Conservation (phyloP, 2,329 filamentous ascomycete genomes). For the Verticillium nubilum region DNA sequence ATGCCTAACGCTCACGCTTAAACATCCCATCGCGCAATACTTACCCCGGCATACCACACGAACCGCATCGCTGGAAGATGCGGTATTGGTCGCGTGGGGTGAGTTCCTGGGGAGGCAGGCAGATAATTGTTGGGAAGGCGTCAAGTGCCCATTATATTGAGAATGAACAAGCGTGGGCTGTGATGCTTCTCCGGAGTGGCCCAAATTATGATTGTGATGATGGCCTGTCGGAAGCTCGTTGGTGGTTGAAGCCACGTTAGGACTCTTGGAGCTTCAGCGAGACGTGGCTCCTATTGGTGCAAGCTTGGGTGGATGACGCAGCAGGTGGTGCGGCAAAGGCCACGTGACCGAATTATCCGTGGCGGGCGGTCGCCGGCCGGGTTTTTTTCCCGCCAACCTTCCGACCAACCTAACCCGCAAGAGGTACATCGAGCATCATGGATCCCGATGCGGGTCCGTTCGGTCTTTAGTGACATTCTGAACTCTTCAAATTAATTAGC, state of each 20-base stretch:
- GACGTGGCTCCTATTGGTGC: neutral
- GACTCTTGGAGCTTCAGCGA: neutral
- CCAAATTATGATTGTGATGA: neutral
- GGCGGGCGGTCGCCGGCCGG: neutral
- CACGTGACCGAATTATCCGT: neutral
- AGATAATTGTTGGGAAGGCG: slow-evolving; percentile 12
- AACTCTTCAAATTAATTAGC: too few species aligned
- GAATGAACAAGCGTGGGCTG: neutral
- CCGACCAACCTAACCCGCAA: neutral
- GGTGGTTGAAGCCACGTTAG: slow-evolving; percentile 25
- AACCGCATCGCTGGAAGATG: slow-evolving; percentile 44
- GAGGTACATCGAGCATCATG: neutral
- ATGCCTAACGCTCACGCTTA: neutral
- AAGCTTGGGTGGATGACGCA: neutral
- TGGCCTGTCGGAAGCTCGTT: neutral
- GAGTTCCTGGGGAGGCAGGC: neutral
- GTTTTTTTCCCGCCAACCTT: neutral
- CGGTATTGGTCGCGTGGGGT: slow-evolving; percentile 4
- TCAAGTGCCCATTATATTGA: slow-evolving; percentile 30
- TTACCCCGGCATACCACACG: slow-evolving; percentile 56
- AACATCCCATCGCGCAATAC: slow-evolving; percentile 17
- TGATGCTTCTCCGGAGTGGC: neutral
- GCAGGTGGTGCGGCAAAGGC: neutral
- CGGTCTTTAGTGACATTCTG: too few species aligned
- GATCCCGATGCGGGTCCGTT: too few species aligned